These are phyloP conservation scores for Croton laevigatus DNA, from an alignment of 441 rosid species.

Conservation along the genomic window DNA sequence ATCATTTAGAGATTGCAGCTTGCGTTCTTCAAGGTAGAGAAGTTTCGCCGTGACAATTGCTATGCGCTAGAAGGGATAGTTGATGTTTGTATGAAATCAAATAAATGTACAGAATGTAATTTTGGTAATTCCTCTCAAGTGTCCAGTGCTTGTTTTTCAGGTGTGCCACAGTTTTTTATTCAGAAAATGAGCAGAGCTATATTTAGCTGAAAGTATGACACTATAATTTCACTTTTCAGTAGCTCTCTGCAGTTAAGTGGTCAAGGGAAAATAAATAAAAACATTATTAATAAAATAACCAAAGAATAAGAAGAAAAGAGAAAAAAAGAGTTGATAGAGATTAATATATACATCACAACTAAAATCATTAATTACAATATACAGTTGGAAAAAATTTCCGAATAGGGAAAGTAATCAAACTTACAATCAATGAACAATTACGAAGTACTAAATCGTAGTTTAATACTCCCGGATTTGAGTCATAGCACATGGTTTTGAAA, in stretches of 20 bases:
- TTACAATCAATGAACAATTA: too few relatives aligned
- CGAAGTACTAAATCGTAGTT: too few relatives aligned
- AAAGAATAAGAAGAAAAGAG: too few relatives aligned
- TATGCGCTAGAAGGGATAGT: neutral
- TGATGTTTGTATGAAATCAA: neutral
- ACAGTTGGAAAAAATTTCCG: too few relatives aligned
- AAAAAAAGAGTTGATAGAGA: too few relatives aligned
- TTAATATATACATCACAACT: too few relatives aligned
- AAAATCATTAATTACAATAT: too few relatives aligned
- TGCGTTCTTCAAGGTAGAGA: neutral
- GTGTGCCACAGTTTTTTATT: neutral
- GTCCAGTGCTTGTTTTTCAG: constrained; percentile 2
- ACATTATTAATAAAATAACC: neutral
- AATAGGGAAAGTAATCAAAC: too few relatives aligned
- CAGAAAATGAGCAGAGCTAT: neutral
- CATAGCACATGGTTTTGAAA: too few relatives aligned
- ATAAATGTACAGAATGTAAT: constrained; percentile 8
- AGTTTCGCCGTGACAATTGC: neutral
- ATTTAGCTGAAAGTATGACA: neutral
- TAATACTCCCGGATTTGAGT: too few relatives aligned
- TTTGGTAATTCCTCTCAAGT: neutral
- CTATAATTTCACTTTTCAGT: neutral
- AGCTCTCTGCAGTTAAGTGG: neutral
- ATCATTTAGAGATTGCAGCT: neutral
- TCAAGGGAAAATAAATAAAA: neutral